Conservation (phyloP, 495 filamentous ascomycete genomes). For the Parachaetomium inaequale region DNA sequence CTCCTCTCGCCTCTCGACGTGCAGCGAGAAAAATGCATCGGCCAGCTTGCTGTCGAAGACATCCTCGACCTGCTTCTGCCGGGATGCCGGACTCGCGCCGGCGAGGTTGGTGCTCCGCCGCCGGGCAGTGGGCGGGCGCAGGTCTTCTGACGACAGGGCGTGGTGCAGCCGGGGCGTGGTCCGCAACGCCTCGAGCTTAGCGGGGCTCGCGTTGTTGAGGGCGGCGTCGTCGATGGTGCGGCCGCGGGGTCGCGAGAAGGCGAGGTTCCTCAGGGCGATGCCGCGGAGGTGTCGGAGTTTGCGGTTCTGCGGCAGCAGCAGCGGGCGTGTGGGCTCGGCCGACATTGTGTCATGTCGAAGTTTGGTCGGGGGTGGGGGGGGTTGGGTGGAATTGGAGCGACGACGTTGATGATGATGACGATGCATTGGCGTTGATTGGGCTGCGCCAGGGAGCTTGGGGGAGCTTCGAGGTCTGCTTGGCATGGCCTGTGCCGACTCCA, state of each 20-base stretch:
- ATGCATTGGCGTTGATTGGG: neutral
- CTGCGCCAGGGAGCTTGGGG: neutral
- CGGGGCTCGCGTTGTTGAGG: constrained; percentile 63
- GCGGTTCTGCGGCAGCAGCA: constrained; percentile 67
- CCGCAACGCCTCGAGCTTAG: constrained; percentile 62
- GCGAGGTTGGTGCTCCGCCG: constrained; percentile 70
- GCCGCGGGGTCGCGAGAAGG: constrained; percentile 59
- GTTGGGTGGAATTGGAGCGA: neutral
- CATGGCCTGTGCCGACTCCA: neutral
- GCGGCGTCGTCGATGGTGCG: constrained; percentile 84
- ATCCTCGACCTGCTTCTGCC: constrained; percentile 76
- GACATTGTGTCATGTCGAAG: constrained; percentile 35
- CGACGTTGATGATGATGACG: constrained; percentile 1
- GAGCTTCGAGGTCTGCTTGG: neutral
- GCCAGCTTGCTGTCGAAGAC: constrained; percentile 67
- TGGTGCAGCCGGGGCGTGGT: constrained; percentile 57
- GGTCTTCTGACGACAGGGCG: constrained; percentile 67
- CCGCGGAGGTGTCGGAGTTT: constrained; percentile 85
- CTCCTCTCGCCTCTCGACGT: constrained; percentile 59
- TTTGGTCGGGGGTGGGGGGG: neutral
- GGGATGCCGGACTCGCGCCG: constrained; percentile 58
- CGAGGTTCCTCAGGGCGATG: constrained; percentile 82
- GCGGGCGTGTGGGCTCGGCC: constrained; percentile 39
- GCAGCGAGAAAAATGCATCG: constrained; percentile 88
- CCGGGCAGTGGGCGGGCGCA: constrained; percentile 49